phyloP scores from a whole-genome alignment of 2,329 filamentous ascomycete species.

The Colletotrichum cordylinicola region DNA sequence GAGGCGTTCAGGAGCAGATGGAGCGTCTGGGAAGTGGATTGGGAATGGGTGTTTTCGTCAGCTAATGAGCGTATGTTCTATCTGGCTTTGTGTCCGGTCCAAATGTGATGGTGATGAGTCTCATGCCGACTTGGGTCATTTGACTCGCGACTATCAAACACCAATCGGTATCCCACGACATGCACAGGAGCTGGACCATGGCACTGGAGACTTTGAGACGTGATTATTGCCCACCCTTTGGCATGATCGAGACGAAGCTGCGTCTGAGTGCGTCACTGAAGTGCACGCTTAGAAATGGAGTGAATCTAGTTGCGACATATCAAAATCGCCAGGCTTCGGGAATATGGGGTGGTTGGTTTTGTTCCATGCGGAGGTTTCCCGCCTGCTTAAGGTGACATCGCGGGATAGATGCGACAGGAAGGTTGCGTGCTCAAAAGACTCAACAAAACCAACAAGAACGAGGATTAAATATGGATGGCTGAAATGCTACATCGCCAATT shows the following conservation, averaged over 20 bases:
- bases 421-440: background rate
- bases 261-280: accelerated
- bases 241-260: background rate
- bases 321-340: background rate
- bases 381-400: background rate
- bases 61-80: background rate
- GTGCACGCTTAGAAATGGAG: background rate
- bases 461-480: background rate
- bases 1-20: background rate
- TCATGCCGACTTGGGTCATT: background rate
- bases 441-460: background rate
- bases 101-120: accelerated
- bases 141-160: background rate
- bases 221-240: too few relatives aligned
- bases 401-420: background rate
- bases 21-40: background rate
- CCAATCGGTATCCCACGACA: background rate
- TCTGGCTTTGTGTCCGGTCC: accelerated
- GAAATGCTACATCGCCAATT: background rate
- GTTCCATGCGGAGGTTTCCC: background rate
- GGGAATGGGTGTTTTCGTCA: background rate
- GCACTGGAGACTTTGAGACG: accelerated
- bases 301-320: accelerated
- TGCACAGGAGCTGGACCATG: accelerated
- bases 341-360: background rate